phyloP scores from a whole-genome alignment of 169 alveolate genomes.

The Cryptosporidium baileyi region DNA sequence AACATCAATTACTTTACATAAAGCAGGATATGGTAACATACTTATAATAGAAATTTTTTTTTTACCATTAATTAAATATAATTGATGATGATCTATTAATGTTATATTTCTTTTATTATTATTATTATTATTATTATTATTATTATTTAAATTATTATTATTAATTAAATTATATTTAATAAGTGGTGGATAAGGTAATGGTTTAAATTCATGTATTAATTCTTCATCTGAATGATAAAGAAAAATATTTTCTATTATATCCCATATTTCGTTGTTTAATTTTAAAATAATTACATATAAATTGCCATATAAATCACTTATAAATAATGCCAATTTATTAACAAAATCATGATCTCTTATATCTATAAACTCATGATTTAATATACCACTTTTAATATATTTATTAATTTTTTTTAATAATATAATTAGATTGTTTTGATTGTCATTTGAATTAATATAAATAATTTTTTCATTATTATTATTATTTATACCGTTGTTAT shows the following conservation, averaged over 20 bases:
- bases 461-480: neutral
- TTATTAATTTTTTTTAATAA: neutral
- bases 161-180: neutral
- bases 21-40: slow-evolving; percentile 57
- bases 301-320: slow-evolving; percentile 41
- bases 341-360: neutral
- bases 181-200: slow-evolving; percentile 60
- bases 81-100: slow-evolving; percentile 36
- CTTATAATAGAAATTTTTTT: slow-evolving; percentile 9
- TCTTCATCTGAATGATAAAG: slow-evolving; percentile 26
- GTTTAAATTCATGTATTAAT: slow-evolving; percentile 9
- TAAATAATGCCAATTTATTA: neutral
- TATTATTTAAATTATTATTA: neutral
- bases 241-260: slow-evolving; percentile 10
- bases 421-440: neutral
- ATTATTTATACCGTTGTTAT: neutral
- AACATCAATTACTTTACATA: slow-evolving; percentile 21
- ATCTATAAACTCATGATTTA: slow-evolving; percentile 43
- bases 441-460: neutral
- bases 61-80: slow-evolving; percentile 24
- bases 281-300: neutral
- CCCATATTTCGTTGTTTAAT: neutral
- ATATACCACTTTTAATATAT: slow-evolving; percentile 11
- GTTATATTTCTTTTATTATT: neutral
- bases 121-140: neutral